A percentile compares a stretch with the other conserved stretches of the same genome.
Conservation (phyloP, 139 green algal species). For the Volvox reticuliferus region DNA sequence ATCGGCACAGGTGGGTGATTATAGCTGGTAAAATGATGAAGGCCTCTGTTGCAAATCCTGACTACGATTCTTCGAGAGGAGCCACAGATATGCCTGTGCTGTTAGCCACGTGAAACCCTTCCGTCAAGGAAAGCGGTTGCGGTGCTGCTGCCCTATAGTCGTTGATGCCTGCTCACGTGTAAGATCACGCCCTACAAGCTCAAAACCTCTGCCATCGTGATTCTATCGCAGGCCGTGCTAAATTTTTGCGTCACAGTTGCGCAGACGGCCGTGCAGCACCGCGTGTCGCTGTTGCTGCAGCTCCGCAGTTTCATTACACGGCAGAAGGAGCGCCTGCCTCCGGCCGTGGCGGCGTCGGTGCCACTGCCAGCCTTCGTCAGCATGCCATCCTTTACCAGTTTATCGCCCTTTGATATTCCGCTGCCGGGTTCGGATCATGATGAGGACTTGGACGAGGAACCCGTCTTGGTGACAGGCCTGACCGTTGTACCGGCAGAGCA, state of each 20-base stretch:
- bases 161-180: too few relatives aligned
- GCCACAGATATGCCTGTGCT: too few relatives aligned
- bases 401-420: conserved; percentile 26
- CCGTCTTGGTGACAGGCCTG: neutral
- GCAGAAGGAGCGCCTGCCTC: conserved; percentile 26
- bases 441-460: neutral
- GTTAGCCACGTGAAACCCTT: too few relatives aligned
- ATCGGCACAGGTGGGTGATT: neutral
- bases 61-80: too few relatives aligned
- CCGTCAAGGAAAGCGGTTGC: too few relatives aligned
- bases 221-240: conserved; percentile 41
- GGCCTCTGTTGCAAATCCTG: too few relatives aligned
- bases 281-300: conserved; percentile 60
- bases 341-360: conserved; percentile 30
- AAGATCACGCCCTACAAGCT: too few relatives aligned
- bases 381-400: conserved; percentile 41
- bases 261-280: conserved; percentile 40
- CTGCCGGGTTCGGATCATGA: neutral
- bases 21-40: too few relatives aligned
- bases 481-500: neutral
- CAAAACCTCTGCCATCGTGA: too few relatives aligned
- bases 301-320: conserved; percentile 28
- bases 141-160: too few relatives aligned
- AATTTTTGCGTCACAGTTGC: conserved; percentile 49
- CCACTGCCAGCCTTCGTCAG: conserved; percentile 28